phyloP scores from a whole-genome alignment of 2,329 filamentous ascomycete genomes.

The Capronia epimyces region DNA sequence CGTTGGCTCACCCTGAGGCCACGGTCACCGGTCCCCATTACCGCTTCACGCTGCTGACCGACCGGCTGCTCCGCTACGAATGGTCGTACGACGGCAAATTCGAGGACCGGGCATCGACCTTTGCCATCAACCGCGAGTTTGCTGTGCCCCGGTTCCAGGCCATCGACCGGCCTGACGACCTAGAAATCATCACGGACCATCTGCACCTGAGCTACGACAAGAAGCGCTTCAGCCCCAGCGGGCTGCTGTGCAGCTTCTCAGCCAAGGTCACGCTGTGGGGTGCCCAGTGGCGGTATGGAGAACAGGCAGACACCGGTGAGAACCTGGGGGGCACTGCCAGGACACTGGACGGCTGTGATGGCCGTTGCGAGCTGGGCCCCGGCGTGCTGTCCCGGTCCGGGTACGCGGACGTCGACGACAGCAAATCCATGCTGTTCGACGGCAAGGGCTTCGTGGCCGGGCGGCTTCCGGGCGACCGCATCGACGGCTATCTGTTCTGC shows the following conservation, averaged over 20 bases:
- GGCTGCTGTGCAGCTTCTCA: slow-evolving; percentile 43
- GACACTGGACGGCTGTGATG: slow-evolving; percentile 52
- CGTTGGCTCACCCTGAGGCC: slow-evolving; percentile 43
- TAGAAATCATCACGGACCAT: slow-evolving; percentile 53
- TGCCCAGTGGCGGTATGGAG: slow-evolving; percentile 50
- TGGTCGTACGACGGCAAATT: slow-evolving; percentile 57
- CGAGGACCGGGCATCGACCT: slow-evolving; percentile 58
- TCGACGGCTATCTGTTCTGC: slow-evolving; percentile 57
- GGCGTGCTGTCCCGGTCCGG: slow-evolving; percentile 51
- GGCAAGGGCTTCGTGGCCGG: slow-evolving; percentile 49
- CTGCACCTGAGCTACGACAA: slow-evolving; percentile 58
- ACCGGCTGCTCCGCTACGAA: slow-evolving; percentile 56
- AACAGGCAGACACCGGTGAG: slow-evolving; percentile 30
- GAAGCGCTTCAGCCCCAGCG: slow-evolving; percentile 48
- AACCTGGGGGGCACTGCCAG: slow-evolving; percentile 49
- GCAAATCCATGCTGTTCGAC: slow-evolving; percentile 53
- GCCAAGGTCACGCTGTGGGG: slow-evolving; percentile 41
- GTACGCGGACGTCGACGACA: slow-evolving; percentile 52
- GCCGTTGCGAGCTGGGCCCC: slow-evolving; percentile 45
- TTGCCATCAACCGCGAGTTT: slow-evolving; percentile 49
- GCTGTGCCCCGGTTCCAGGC: slow-evolving; percentile 23
- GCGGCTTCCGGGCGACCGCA: slow-evolving; percentile 35
- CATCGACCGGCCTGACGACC: slow-evolving; percentile 41
- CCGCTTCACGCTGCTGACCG: slow-evolving; percentile 56
- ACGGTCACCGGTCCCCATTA: slow-evolving; percentile 48